Conservation (phyloP, 768 basidiomycete genomes). For the Tulasnella sp. region DNA sequence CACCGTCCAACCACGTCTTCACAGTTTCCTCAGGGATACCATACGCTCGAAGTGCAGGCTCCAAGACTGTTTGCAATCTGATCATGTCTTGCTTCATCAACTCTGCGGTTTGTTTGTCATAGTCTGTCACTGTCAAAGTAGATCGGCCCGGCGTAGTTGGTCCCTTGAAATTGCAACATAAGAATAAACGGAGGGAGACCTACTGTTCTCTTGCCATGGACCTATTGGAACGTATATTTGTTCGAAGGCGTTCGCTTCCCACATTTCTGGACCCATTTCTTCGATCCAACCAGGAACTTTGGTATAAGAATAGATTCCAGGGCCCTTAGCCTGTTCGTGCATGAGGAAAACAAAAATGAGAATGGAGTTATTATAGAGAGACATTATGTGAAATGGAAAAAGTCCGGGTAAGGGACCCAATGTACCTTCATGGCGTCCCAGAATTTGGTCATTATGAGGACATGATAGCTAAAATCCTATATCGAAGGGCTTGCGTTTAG, state of each 20-base stretch:
- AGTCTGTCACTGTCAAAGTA: neutral
- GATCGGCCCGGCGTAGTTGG: neutral
- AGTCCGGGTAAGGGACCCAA: neutral
- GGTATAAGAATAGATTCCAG: neutral
- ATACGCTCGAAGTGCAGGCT: neutral
- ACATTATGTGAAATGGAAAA: too few species aligned
- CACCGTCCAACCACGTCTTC: neutral
- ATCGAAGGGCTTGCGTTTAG: neutral
- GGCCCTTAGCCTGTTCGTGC: neutral
- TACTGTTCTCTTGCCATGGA: neutral
- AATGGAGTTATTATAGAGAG: neutral
- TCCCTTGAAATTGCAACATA: neutral
- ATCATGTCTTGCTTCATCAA: neutral
- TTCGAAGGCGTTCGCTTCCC: neutral
- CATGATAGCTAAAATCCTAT: neutral
- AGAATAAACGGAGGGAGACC: neutral
- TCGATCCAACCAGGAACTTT: neutral
- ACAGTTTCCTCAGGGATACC: neutral
- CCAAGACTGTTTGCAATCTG: neutral
- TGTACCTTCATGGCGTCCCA: constrained; percentile 2
- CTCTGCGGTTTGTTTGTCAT: neutral
- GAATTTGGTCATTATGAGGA: neutral
- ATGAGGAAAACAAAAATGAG: neutral
- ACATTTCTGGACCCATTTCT: neutral
- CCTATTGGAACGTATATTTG: neutral